Conservation (phyloP, 2,329 filamentous ascomycete genomes). For the Hypoxylon rubiginosum region DNA sequence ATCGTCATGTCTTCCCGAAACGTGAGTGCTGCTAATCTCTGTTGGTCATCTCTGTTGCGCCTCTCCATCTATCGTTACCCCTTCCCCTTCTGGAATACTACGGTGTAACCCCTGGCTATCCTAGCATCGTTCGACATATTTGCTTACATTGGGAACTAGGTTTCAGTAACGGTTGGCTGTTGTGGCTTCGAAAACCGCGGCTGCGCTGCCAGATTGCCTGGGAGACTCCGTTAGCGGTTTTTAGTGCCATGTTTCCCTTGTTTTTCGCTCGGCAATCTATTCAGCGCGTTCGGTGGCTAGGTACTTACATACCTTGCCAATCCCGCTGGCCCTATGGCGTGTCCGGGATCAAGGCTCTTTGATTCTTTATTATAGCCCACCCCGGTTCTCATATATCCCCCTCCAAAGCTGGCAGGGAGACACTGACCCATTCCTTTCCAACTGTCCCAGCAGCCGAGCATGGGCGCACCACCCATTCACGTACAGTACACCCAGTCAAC, state of each 20-base stretch:
- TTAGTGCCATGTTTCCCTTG: slow-evolving; percentile 47
- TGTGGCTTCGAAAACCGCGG: slow-evolving; percentile 21
- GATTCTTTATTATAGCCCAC: slow-evolving; percentile 52
- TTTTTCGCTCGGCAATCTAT: slow-evolving; percentile 52
- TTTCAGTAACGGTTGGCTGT: slow-evolving; percentile 29
- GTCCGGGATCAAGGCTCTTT: slow-evolving; percentile 51
- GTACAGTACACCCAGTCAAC: slow-evolving; percentile 42
- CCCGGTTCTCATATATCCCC: slow-evolving; percentile 53
- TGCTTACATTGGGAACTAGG: slow-evolving; percentile 40
- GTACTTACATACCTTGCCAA: slow-evolving; percentile 51
- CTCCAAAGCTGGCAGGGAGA: slow-evolving; percentile 51
- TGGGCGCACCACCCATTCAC: slow-evolving; percentile 41
- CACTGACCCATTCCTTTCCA: slow-evolving; percentile 50
- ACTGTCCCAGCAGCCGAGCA: slow-evolving; percentile 48
- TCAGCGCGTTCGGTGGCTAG: slow-evolving; percentile 51
- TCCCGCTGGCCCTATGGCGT: slow-evolving; percentile 52
- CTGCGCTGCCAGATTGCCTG: slow-evolving; percentile 32
- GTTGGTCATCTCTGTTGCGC: slow-evolving; percentile 20
- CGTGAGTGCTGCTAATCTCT: slow-evolving; percentile 36
- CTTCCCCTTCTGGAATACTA: slow-evolving; percentile 19
- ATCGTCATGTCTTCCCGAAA: slow-evolving; percentile 38
- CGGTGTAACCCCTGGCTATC: slow-evolving; percentile 11
- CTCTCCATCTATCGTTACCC: slow-evolving; percentile 34
- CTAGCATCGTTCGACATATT: slow-evolving; percentile 28
- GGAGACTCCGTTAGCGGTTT: slow-evolving; percentile 40